Percentiles rank a stretch among this genome's conserved stretches.
Evolutionary conservation across 179 eudicot genomes (phyloP).

Genomic region (Vitellaria paradoxa): DNA sequence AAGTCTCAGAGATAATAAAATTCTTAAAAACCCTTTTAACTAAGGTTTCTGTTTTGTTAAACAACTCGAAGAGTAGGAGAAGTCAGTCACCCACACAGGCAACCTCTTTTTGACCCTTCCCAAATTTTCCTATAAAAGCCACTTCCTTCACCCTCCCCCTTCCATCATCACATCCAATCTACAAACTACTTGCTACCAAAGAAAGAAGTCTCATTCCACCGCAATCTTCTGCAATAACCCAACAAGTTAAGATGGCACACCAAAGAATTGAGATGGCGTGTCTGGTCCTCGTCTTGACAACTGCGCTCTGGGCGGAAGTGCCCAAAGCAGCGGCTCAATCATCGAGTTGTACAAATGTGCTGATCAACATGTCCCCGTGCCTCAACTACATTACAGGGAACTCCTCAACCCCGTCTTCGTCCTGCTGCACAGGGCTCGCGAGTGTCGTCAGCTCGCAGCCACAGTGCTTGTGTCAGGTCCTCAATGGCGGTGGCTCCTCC

Average conservation of each 20-base stretch:
- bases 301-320: constrained; percentile 9
- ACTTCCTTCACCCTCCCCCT: too few species aligned
- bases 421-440: constrained; percentile 53
- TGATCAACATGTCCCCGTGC: constrained; percentile 32
- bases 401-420: constrained; percentile 31
- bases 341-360: constrained; percentile 15
- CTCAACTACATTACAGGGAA: constrained; percentile 29
- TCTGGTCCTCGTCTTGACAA: constrained; percentile 3
- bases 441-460: constrained; percentile 39
- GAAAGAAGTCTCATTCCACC: not conserved
- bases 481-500: constrained; percentile 40
- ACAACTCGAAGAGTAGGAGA: not conserved
- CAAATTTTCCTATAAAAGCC: constrained; percentile 6
- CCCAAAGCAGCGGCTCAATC: constrained; percentile 16
- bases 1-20: not conserved
- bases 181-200: too few species aligned
- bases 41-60: not conserved
- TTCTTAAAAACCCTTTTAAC: not conserved
- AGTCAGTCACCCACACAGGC: constrained; percentile 17
- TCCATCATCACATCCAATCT: too few species aligned
- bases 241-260: not conserved
- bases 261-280: constrained; percentile 11
- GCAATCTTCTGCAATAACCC: not conserved
- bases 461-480: constrained; percentile 43
- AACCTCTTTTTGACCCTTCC: not conserved